Conservation (phyloP, 768 basidiomycete species). For the Suillus hirtellus region DNA sequence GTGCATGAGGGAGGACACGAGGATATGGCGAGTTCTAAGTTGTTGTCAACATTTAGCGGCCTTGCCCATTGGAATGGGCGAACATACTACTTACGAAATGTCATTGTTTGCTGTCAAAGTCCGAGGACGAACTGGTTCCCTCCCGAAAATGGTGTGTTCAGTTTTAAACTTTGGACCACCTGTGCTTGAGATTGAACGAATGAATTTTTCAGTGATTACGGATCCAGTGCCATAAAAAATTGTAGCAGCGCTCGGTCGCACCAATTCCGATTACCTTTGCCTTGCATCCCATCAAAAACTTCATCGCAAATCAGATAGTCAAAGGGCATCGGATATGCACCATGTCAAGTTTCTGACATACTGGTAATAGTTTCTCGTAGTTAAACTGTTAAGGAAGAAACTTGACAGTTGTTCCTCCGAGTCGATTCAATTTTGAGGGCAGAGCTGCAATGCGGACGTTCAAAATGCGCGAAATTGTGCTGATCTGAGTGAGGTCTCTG, state of each 20-base stretch:
- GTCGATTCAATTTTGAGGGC: neutral
- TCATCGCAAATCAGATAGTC: neutral
- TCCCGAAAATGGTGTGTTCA: neutral
- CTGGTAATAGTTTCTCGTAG: neutral
- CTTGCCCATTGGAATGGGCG: neutral
- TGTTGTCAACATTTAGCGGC: neutral
- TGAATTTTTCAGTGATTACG: neutral
- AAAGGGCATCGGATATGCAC: neutral
- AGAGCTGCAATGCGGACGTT: neutral
- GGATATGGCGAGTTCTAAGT: neutral
- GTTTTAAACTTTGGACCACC: neutral
- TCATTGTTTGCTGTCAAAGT: neutral
- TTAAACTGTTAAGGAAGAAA: neutral
- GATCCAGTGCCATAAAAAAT: neutral
- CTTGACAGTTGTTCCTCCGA: neutral
- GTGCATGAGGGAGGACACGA: neutral
- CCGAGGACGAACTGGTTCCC: neutral
- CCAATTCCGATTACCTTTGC: neutral
- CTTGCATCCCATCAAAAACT: neutral
- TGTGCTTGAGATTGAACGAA: neutral
- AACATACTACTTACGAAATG: neutral
- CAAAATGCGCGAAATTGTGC: neutral
- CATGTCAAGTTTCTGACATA: neutral
- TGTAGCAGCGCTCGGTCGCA: neutral
- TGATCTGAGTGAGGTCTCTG: neutral